Base-by-base conservation (phyloP, 768 basidiomycete species). In the Pleurotus platypus region DNA sequence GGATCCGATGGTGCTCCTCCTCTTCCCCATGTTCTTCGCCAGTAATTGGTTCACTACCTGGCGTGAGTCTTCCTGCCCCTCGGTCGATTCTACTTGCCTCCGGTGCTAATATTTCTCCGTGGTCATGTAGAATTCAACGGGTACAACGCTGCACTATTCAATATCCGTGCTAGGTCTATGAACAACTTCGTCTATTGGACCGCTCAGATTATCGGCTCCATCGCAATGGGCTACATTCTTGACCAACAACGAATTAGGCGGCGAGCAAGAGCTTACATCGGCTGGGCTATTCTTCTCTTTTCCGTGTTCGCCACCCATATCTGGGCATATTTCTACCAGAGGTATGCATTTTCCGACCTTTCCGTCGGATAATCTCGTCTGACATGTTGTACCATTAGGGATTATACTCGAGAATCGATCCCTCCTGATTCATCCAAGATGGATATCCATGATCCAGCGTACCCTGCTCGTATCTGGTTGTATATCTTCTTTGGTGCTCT, bases 1-100 rank as follows among this genome's bases (percentile, higher is more conserved):
- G 11, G 91, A 93, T 64, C 89, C 88, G 0, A 75, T 78, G 71
- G 83, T 94, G 62, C 58, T 92, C 13, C 72, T 90, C 3, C 78
- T 92, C 16, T 89, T 93, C 75, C 92, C 91, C 11, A 89, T 92
- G 86, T 92, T 92, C 70, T 83, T 91, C 55, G 83, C 87, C 6
- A 87, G 85, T 42, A 92, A 92, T 68, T 92, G 87, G 81, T 91
- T 91, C 72, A 91, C 91, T 66, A 86, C 90, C 2, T 92, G 88
- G 88, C 89, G 88, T 89, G 59, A 65, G 85, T 68, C n/a, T 12
- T 37, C 46, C n/a, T 55, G 13, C 2, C 37, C 50, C 20, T 48
- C 18, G 24, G 43, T 2, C 45, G 15, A 35, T 42, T 30, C 18
- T 49, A 30, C 57, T 51, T 46, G 9, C 55, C 12, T 56, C 24